Base-by-base conservation (phyloP, 2,329 filamentous ascomycete genomes). In the Sporothrix humicola region DNA sequence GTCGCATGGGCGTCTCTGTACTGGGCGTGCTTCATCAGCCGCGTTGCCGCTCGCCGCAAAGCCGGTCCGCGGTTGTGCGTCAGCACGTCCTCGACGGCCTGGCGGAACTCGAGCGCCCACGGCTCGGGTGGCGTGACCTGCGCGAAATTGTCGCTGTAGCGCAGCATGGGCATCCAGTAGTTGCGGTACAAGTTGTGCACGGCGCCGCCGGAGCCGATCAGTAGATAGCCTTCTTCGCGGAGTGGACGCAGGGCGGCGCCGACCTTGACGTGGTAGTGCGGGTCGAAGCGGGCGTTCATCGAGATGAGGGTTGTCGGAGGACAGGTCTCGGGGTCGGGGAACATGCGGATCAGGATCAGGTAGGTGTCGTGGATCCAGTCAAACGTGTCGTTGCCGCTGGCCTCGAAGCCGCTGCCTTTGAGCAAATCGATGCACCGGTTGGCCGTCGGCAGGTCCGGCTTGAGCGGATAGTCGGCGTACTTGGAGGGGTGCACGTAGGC, bases 331-430 rank as follows among this genome's bases (percentile, higher is more conserved):
- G 58, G 58, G 1, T 78, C 76, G 0, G 90, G 90, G 76, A 92
- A 92, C 90, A 93, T 92, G 72, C 89, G 85, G 78, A 92, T 90
- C 9, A 92, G 82, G 73, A 92, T 87, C 2, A 92, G 85, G 78
- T 89, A 92, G 0, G 89, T 91, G 80, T 93, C 91, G 82, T 93
- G 90, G 78, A 92, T 92, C 90, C 90, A 92, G 78, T 92, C 88
- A 76, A 92, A 92, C 0, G 78, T 83, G 0, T 83, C 77, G 78
- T 92, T 89, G 1, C 79, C 81, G 3, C 80, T 78, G 1, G 85
- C 88, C 48, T 87, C 82, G 80, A 92, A 87, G 9, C 89, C 89
- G 1, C 84, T 83, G 1, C 79, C 78, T 4, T 80, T 76, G 1
- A 92, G 83, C 70, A 88, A 81, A 0, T 80, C 76, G 63, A 90